These are phyloP conservation scores for Paecilomyces sp. DNA, from an alignment of 2,329 filamentous ascomycete genomes.

Conservation along the genomic window DNA sequence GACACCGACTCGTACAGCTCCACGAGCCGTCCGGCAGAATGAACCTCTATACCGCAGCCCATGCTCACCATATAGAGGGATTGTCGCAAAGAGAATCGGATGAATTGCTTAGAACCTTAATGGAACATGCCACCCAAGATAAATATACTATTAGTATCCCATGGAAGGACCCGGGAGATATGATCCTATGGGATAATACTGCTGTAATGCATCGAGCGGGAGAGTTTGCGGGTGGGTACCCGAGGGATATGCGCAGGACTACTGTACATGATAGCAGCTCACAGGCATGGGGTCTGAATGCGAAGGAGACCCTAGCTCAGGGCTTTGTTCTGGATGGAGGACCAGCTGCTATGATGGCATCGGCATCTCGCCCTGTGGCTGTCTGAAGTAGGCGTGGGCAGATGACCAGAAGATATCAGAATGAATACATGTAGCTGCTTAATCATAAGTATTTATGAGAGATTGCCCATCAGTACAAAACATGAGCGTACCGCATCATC, in stretches of 20 bases:
- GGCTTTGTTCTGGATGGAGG: not conserved
- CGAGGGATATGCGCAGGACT: slow-evolving; percentile 49
- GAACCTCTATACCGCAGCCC: slow-evolving; percentile 48
- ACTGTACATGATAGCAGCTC: slow-evolving; percentile 47
- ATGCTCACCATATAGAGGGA: slow-evolving; percentile 47
- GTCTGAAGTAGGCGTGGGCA: not conserved
- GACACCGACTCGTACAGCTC: slow-evolving; percentile 44
- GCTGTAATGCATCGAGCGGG: slow-evolving; percentile 51
- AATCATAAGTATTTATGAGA: too few species aligned
- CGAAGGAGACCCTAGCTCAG: slow-evolving; percentile 3
- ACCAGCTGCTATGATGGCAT: not conserved
- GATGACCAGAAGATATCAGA: too few species aligned
- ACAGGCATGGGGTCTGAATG: slow-evolving; percentile 39
- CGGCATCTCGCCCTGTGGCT: not conserved
- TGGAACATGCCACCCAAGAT: slow-evolving; percentile 41
- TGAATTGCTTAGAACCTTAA: slow-evolving; percentile 25
- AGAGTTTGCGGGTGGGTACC: slow-evolving; percentile 41
- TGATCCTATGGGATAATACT: slow-evolving; percentile 56
- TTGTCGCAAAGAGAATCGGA: slow-evolving; percentile 25
- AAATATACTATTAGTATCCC: slow-evolving; percentile 41
- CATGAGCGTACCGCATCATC: too few species aligned
- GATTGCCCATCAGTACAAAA: too few species aligned
- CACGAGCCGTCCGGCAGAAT: slow-evolving; percentile 46
- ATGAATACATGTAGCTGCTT: too few species aligned
- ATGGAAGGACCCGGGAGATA: slow-evolving; percentile 45